A percentile compares a stretch with the other conserved stretches of the same genome.
Evolutionary conservation across 139 green algal species (phyloP).

Genomic region (Chlorella vulgaris): DNA sequence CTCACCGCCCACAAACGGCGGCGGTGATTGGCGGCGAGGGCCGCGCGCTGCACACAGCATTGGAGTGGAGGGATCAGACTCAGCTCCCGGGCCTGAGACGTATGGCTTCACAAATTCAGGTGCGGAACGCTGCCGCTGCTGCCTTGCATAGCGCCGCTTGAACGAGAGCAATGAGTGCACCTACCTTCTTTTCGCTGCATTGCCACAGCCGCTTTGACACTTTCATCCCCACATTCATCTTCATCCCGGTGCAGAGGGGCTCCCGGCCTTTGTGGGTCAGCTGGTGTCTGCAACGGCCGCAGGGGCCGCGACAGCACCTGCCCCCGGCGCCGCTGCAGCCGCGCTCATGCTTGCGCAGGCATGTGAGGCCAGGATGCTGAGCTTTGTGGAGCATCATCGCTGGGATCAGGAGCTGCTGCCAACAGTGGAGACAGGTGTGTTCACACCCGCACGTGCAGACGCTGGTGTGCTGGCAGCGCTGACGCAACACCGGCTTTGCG

Average conservation of each 20-base stretch:
- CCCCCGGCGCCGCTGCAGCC: background rate
- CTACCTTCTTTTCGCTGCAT: background rate
- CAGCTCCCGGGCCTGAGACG: background rate
- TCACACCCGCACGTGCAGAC: too few relatives aligned
- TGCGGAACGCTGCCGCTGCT: too few relatives aligned
- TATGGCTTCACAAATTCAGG: background rate
- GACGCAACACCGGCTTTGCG: too few relatives aligned
- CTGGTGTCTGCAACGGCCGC: background rate
- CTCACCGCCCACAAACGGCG: background rate
- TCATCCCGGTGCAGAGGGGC: background rate
- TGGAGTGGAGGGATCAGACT: background rate
- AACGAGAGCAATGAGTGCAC: too few relatives aligned
- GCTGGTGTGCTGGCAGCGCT: too few relatives aligned
- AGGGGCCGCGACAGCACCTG: background rate
- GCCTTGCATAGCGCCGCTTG: too few relatives aligned
- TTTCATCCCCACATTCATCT: background rate
- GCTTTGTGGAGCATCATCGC: background rate
- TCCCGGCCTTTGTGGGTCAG: slow-evolving; percentile 1
- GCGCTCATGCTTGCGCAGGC: slow-evolving; percentile 9
- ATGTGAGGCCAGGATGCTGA: background rate
- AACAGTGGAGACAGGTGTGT: slow-evolving; percentile 12
- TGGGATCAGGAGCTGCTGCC: slow-evolving; percentile 6
- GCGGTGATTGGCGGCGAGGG: background rate
- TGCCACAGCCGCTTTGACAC: too few relatives aligned
- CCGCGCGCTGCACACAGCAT: background rate